These are phyloP conservation scores for Chrysopogon serrulatus DNA, from an alignment of 176 grass and related monocot genomes.

Conservation along the genomic window DNA sequence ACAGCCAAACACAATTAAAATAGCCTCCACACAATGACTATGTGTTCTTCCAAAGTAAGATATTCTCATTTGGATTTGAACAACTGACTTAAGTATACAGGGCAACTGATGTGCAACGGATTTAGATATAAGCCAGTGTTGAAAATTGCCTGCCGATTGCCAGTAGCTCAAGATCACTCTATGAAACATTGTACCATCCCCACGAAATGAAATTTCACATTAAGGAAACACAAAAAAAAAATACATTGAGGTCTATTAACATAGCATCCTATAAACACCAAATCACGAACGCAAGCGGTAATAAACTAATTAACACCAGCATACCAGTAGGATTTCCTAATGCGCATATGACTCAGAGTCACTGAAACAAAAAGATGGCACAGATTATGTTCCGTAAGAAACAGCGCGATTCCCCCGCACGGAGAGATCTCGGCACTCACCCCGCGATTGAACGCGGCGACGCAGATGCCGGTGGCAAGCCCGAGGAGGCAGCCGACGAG, in stretches of 20 bases:
- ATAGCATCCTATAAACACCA: not conserved
- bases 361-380: not conserved
- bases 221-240: not conserved
- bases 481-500: conserved; percentile 96
- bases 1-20: not conserved
- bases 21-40: not conserved
- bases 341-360: not conserved
- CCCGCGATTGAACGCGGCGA: conserved; percentile 91
- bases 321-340: not conserved
- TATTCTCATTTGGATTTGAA: not conserved
- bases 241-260: not conserved
- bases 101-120: not conserved
- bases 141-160: not conserved
- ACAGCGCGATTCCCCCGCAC: not conserved
- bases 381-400: not conserved
- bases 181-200: not conserved
- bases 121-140: not conserved
- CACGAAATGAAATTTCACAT: not conserved
- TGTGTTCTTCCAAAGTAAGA: conserved; percentile 2
- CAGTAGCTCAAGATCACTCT: not conserved
- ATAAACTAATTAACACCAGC: not conserved
- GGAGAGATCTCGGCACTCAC: conserved; percentile 43
- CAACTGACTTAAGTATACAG: not conserved
- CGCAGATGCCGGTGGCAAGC: conserved; percentile 81
- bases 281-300: not conserved